phyloP scores from a whole-genome alignment of 495 filamentous ascomycete species.

The Diplogelasinospora grovesii region DNA sequence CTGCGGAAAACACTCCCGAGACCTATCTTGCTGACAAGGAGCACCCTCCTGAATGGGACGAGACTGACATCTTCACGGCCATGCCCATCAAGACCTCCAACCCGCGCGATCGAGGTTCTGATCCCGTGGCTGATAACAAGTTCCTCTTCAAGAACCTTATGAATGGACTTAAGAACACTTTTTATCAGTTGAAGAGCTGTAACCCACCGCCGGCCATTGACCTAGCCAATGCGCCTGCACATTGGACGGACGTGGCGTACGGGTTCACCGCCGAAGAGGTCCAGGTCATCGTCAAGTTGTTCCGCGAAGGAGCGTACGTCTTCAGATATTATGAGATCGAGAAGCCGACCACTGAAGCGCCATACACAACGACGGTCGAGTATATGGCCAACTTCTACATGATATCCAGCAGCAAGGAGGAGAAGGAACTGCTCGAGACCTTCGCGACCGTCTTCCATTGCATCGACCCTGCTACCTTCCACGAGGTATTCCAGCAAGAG shows the following conservation, averaged over 20 bases:
- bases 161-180: constrained; percentile 92
- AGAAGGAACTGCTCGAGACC: constrained; percentile 95
- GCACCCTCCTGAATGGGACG: constrained; percentile 84
- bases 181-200: constrained; percentile 88
- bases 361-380: constrained; percentile 72
- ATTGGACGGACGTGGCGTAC: constrained; percentile 94
- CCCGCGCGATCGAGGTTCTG: constrained; percentile 80
- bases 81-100: constrained; percentile 95
- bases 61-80: constrained; percentile 94
- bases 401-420: constrained; percentile 84
- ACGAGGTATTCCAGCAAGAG: constrained; percentile 96
- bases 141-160: constrained; percentile 98
- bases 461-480: constrained; percentile 96
- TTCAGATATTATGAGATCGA: constrained; percentile 95
- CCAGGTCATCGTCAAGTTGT: constrained; percentile 90
- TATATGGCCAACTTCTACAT: constrained; percentile 91
- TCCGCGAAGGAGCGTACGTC: constrained; percentile 90
- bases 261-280: constrained; percentile 98
- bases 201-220: constrained; percentile 69
- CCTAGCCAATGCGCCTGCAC: constrained; percentile 66
- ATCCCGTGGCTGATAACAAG: constrained; percentile 96
- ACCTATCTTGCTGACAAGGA: constrained; percentile 78
- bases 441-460: constrained; percentile 98
- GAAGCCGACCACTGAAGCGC: constrained; percentile 65
- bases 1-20: constrained; percentile 62